A percentile compares a stretch with the other conserved stretches of the same genome.
Conservation (phyloP, 2,329 filamentous ascomycete species). For the Claviceps quebecensis region DNA sequence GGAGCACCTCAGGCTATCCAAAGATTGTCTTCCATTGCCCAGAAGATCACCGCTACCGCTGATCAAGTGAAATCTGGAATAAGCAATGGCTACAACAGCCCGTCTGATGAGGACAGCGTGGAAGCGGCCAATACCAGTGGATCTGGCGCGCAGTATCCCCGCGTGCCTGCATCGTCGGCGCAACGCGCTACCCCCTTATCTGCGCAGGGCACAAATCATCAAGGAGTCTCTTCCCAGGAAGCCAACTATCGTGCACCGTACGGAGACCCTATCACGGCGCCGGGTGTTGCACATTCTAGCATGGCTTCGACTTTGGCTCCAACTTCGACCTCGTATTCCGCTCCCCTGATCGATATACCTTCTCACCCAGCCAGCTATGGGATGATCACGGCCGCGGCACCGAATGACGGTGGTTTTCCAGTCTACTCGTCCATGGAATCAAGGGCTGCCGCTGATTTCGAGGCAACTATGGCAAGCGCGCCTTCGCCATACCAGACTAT, state of each 20-base stretch:
- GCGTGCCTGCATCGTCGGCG: background rate
- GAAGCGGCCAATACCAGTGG: background rate
- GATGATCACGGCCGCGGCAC: slow-evolving; percentile 35
- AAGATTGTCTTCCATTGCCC: slow-evolving; percentile 41
- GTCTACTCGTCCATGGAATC: slow-evolving; percentile 18
- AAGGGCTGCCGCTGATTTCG: slow-evolving; percentile 6
- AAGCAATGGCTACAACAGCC: slow-evolving; percentile 9
- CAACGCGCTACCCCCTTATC: background rate
- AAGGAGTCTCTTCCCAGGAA: background rate
- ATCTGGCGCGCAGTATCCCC: background rate
- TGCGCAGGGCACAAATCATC: background rate
- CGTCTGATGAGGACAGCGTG: slow-evolving; percentile 2
- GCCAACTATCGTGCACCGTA: background rate
- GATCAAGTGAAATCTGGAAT: slow-evolving; percentile 24
- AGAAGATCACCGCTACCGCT: slow-evolving; percentile 42
- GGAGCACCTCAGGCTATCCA: slow-evolving; percentile 41
- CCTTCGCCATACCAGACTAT: slow-evolving; percentile 21
- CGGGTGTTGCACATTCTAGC: background rate
- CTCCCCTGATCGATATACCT: slow-evolving; percentile 5
- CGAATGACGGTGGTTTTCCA: slow-evolving; percentile 40
- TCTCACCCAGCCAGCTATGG: slow-evolving; percentile 24
- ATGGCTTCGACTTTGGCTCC: background rate
- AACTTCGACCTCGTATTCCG: background rate
- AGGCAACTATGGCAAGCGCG: slow-evolving; percentile 8
- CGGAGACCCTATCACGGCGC: background rate